Conservation (phyloP, 306 rosid genomes). For the Prunus padus region DNA sequence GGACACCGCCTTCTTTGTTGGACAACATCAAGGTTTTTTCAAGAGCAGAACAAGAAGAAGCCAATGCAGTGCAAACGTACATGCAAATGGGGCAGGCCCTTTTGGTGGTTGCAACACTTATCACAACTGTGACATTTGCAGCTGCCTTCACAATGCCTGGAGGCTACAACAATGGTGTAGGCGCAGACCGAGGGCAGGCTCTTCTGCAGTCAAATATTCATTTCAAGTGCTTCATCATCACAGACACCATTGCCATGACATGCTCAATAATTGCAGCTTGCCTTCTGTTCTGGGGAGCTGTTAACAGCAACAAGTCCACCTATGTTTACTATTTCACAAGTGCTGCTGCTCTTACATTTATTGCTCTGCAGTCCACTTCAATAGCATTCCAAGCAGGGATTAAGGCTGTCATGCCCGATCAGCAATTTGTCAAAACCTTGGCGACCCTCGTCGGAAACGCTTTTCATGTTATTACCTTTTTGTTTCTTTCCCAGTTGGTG, state of each 20-base stretch:
- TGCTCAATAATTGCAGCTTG: conserved; percentile 4
- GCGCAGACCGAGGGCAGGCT: neutral
- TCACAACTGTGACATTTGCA: conserved; percentile 5
- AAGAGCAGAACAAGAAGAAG: neutral
- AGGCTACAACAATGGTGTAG: neutral
- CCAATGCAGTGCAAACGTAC: neutral
- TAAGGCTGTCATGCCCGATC: neutral
- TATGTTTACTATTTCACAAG: neutral
- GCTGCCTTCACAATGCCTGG: conserved; percentile 7
- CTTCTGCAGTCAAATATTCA: neutral
- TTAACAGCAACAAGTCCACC: neutral
- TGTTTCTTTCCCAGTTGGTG: neutral
- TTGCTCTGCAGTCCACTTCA: neutral
- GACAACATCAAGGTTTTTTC: neutral
- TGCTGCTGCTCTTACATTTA: neutral
- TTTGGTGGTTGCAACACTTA: conserved; percentile 5
- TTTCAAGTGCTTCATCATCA: neutral
- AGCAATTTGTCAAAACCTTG: neutral
- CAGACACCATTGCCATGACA: neutral
- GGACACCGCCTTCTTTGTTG: neutral
- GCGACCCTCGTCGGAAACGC: neutral
- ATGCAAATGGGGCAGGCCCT: conserved; percentile 1
- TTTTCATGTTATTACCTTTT: neutral
- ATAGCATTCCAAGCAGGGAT: neutral
- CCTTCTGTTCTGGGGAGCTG: neutral